Conservation (phyloP, 2,329 filamentous ascomycete species). For the Rugonectria rugulosa region DNA sequence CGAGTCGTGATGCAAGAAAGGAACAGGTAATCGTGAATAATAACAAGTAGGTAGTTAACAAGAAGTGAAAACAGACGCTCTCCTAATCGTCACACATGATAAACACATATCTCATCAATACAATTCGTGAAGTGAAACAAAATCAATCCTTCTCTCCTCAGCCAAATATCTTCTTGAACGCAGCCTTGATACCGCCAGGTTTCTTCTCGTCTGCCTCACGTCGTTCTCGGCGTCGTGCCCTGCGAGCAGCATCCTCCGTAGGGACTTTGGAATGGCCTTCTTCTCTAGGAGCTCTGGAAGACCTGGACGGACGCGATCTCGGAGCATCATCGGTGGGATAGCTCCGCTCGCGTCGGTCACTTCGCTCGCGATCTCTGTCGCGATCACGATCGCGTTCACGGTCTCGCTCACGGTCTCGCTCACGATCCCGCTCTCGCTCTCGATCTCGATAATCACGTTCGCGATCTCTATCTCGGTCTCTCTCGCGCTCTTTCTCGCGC, state of each 20-base stretch:
- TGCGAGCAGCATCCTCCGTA: constrained; percentile 44
- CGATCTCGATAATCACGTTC: constrained; percentile 19
- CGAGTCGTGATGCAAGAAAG: constrained; percentile 20
- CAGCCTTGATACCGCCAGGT: constrained; percentile 39
- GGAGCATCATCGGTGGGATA: constrained; percentile 13
- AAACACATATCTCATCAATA: constrained; percentile 34
- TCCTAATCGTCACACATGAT: constrained; percentile 36
- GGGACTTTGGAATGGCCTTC: constrained; percentile 27
- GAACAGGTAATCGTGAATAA: neutral
- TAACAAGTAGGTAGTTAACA: constrained; percentile 4
- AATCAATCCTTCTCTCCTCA: constrained; percentile 24
- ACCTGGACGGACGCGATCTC: constrained; percentile 19
- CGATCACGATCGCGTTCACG: constrained; percentile 1
- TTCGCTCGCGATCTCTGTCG: neutral
- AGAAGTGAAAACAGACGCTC: constrained; percentile 22
- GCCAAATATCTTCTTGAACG: constrained; percentile 43
- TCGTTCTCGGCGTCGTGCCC: constrained; percentile 44
- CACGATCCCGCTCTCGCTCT: neutral
- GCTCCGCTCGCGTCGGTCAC: constrained; percentile 6
- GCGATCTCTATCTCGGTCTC: constrained; percentile 17
- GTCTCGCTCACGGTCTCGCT: neutral
- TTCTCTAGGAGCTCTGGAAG: constrained; percentile 36
- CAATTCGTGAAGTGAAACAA: constrained; percentile 26
- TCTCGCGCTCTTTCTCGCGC: constrained; percentile 27
- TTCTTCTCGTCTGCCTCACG: constrained; percentile 44